Conservation (phyloP, 202 grass and related monocot species). For the Thinopyrum obtusiflorum region DNA sequence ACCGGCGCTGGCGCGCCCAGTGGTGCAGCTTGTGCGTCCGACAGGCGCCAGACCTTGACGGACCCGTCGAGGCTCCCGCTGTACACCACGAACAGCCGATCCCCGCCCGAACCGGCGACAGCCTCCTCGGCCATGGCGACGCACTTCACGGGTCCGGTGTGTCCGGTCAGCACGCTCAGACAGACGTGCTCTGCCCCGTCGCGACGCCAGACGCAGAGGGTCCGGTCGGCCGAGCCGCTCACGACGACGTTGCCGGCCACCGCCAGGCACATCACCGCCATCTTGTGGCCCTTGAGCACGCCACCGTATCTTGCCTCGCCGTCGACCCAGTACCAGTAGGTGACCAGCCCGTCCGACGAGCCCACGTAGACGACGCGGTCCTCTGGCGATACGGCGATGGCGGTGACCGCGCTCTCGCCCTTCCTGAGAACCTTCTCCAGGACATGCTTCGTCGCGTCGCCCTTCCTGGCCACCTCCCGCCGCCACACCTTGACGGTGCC, state of each 20-base stretch:
- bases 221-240: slow-evolving; percentile 71
- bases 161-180: slow-evolving; percentile 41
- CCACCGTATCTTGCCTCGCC: slow-evolving; percentile 12
- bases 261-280: slow-evolving; percentile 75
- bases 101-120: neutral
- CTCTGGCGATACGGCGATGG: slow-evolving; percentile 39
- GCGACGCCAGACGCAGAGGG: slow-evolving; percentile 63
- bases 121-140: slow-evolving; percentile 53
- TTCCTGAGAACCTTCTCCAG: slow-evolving; percentile 43
- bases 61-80: slow-evolving; percentile 90
- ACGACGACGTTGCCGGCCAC: slow-evolving; percentile 47
- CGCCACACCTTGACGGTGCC: slow-evolving; percentile 77
- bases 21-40: slow-evolving; percentile 2
- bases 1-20: neutral
- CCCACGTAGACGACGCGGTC: slow-evolving; percentile 57
- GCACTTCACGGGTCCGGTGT: slow-evolving; percentile 75
- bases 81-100: slow-evolving; percentile 67
- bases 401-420: slow-evolving; percentile 68
- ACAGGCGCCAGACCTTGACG: slow-evolving; percentile 76
- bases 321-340: slow-evolving; percentile 42
- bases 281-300: slow-evolving; percentile 42
- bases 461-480: neutral
- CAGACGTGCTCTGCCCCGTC: slow-evolving; percentile 28
- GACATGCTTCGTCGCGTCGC: slow-evolving; percentile 35
- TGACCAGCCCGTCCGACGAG: slow-evolving; percentile 65